Percentiles rank a stretch among this genome's conserved stretches.
phyloP scores from a whole-genome alignment of 768 basidiomycete species.

The Pleurotus djamor region DNA sequence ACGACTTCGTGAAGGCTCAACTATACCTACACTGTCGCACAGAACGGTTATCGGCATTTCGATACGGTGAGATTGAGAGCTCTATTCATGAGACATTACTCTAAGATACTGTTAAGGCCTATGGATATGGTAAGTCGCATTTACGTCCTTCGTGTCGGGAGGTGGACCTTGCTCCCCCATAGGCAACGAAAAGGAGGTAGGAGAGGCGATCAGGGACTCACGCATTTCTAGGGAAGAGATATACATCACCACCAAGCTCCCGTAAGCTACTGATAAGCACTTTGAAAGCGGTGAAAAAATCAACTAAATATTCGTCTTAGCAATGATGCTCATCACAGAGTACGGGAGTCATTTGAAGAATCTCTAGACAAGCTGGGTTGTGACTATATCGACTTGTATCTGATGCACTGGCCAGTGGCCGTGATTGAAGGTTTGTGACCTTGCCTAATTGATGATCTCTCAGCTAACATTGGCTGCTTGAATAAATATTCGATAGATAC shows the following conservation, averaged over 20 bases:
- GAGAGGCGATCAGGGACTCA: conserved; percentile 1
- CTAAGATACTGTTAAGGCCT: conserved; percentile 16
- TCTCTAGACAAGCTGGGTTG: conserved; percentile 31
- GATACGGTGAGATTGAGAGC: conserved; percentile 27
- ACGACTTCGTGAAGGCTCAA: no score
- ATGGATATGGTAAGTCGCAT: conserved; percentile 19
- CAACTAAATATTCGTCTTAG: conserved; percentile 2
- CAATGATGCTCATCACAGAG: conserved; percentile 25
- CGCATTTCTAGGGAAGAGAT: conserved; percentile 2
- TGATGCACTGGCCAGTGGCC: conserved; percentile 23
- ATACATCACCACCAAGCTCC: conserved; percentile 4
- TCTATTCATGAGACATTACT: neutral
- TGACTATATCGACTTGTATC: conserved; percentile 41
- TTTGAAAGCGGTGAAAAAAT: neutral
- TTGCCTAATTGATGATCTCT: neutral
- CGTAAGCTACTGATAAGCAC: neutral
- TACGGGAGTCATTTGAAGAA: conserved; percentile 32
- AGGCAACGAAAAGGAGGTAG: conserved; percentile 7
- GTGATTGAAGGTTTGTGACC: neutral
- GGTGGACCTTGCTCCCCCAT: neutral
- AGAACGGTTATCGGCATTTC: conserved; percentile 47
- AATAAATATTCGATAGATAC: neutral
- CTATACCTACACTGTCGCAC: neutral
- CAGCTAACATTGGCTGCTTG: no score
- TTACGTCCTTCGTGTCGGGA: neutral